A percentile compares a stretch with the other conserved stretches of the same genome.
These are phyloP conservation scores for Posidonia australis DNA, from an alignment of 106 monocot genomes.

Conservation along the genomic window DNA sequence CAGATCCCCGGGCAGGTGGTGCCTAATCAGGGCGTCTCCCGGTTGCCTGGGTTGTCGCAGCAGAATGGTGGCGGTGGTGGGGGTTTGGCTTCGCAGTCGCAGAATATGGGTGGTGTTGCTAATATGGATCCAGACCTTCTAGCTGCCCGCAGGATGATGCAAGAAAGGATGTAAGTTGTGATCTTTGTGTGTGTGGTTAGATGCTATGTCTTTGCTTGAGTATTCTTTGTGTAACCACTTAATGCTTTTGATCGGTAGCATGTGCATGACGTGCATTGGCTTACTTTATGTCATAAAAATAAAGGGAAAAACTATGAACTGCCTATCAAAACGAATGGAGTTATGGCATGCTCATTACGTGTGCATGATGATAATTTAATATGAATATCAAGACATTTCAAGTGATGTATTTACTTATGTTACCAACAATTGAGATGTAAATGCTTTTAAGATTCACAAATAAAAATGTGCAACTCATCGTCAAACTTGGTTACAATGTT, in stretches of 20 bases:
- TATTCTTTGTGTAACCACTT: background rate
- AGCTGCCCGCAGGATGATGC: conserved; percentile 4
- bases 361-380: no score
- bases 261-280: background rate
- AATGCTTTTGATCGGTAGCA: background rate
- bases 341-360: no score
- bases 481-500: no score
- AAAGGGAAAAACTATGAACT: no score
- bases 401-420: no score
- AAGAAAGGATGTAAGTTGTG: conserved; percentile 22
- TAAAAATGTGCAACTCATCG: no score
- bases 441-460: no score
- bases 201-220: background rate
- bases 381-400: no score
- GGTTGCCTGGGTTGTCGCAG: conserved; percentile 19
- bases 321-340: no score
- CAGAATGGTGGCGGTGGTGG: conserved; percentile 8
- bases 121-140: conserved; percentile 18
- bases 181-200: background rate
- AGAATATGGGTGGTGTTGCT: background rate
- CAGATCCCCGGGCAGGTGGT: conserved; percentile 18
- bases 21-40: conserved; percentile 17
- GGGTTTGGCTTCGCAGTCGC: conserved; percentile 1
- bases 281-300: background rate
- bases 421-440: no score